phyloP scores from a whole-genome alignment of 108 stramenopile species.

The Cyclostephanos invisitatus region DNA sequence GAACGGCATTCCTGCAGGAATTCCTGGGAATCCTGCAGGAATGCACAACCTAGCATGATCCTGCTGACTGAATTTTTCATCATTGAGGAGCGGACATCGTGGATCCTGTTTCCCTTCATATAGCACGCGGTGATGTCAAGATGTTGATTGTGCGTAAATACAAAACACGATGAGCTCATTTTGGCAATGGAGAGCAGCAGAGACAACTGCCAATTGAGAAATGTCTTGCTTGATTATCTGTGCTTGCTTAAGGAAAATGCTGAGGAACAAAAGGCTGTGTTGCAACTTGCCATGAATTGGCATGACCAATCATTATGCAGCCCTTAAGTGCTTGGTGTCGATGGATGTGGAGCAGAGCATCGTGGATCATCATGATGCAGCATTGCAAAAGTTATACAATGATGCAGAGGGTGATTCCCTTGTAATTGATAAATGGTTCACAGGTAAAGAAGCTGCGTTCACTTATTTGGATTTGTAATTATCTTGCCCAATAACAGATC shows the following conservation, averaged over 20 bases:
- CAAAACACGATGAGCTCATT: slow-evolving; percentile 59
- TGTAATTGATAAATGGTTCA: slow-evolving; percentile 60
- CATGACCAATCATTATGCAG: slow-evolving; percentile 80
- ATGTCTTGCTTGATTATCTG: slow-evolving; percentile 63
- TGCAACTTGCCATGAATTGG: slow-evolving; percentile 48
- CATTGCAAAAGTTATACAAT: slow-evolving; percentile 55
- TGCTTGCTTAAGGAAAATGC: slow-evolving; percentile 47
- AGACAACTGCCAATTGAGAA: slow-evolving; percentile 56
- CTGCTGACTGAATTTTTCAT: slow-evolving; percentile 66
- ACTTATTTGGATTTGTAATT: background rate
- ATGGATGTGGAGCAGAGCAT: slow-evolving; percentile 49
- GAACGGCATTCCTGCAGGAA: no score
- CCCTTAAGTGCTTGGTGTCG: slow-evolving; percentile 56
- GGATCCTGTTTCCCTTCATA: slow-evolving; percentile 51
- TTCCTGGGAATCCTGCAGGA: no score
- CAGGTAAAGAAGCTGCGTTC: background rate
- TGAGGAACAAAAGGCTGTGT: slow-evolving; percentile 48
- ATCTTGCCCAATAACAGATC: background rate
- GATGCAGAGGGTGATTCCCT: slow-evolving; percentile 65
- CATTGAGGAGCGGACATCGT: slow-evolving; percentile 46
- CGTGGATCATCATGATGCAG: slow-evolving; percentile 32
- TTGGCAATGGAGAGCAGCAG: slow-evolving; percentile 32
- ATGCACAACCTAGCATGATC: no score
- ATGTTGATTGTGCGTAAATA: slow-evolving; percentile 50
- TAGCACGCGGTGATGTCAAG: slow-evolving; percentile 54